Evolutionary conservation across 345 rosid species (phyloP), one percentile per base, ranked within the genome.

Genomic region (Gynandropsis gynandra): DNA sequence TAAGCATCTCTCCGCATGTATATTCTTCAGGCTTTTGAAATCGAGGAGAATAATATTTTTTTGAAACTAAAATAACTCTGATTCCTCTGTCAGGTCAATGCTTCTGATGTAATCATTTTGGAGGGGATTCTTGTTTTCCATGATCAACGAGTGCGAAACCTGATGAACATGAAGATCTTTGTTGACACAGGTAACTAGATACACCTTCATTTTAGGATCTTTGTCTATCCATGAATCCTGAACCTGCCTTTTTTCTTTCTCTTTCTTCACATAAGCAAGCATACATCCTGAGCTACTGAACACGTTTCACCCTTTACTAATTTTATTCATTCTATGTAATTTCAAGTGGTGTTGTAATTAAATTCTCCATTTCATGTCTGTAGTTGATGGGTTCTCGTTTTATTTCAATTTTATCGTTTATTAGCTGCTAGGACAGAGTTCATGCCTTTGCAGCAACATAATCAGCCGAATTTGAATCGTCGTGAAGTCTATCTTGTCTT

Each of bases 91-190:
- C 76, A 92, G 98, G 98, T 92, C 31, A 92, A 92, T 74, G 95
- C 83, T 58, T 87, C 96, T 60, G 98, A 92, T 76, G 98, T 92
- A 47, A 92, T 92, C 36, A 92, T 92, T 70, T 54, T 92, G 72
- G 96, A 87, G 76, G 98, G 98, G 47, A 92, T 92, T 57, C 73
- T 92, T 48, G 93, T 92, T 57, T 92, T 92, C 61, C 98, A 92
- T 71, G 95, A 92, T 42, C 81, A 75, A 36, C 82, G 68, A 52
- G 98, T 92, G 62, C 85, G 98, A 32, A 80, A 80, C 74, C 75
- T 87, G 58, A 92, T 92, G 98, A 72, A 81, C 64, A 77, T 92
- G 98, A 92, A 87, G 76, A 82, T 92, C 50, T 92, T 92, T 64
- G 98, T 92, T 42, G 98, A 92, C 61, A 71, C 98, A 59, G 96